Conservation (phyloP, 805 yeast species). For the Lachancea kluyveri region DNA sequence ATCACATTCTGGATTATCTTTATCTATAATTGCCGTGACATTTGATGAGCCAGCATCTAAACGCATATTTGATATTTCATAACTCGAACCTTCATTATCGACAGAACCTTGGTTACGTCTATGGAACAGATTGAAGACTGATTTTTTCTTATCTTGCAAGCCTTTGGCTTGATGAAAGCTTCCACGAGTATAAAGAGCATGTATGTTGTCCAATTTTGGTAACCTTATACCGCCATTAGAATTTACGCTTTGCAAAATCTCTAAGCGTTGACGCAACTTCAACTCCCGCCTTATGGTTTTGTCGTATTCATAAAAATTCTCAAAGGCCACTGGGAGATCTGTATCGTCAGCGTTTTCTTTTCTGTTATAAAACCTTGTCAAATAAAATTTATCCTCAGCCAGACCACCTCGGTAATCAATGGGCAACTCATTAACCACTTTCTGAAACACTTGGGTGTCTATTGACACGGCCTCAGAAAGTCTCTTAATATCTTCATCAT, state of each 20-base stretch:
- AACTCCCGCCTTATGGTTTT: constrained; percentile 24
- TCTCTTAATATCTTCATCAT: constrained; percentile 2
- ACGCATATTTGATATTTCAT: constrained; percentile 5
- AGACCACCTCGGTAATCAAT: constrained; percentile 14
- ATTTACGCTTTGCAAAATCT: constrained; percentile 5
- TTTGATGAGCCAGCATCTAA: constrained; percentile 5
- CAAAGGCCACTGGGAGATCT: constrained; percentile 9
- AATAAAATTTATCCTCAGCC: constrained; percentile 26
- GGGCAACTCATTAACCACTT: constrained; percentile 13
- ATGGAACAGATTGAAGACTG: too few relatives aligned
- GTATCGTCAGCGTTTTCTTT: constrained; percentile 3
- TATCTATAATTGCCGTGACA: constrained; percentile 9
- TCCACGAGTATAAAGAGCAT: constrained; percentile 7
- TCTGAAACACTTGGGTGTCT: constrained; percentile 10
- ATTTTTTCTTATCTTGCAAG: too few relatives aligned
- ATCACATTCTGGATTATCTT: constrained; percentile 10
- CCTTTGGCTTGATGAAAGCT: too few relatives aligned
- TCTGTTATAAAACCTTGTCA: constrained; percentile 12
- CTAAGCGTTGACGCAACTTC: constrained; percentile 15
- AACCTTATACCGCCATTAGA: constrained; percentile 7
- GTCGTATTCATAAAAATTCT: constrained; percentile 29
- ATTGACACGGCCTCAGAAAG: constrained; percentile 10
- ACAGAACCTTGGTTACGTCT: too few relatives aligned
- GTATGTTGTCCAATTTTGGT: constrained; percentile 6
- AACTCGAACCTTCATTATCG: too few relatives aligned